Percentiles rank a stretch among this genome's conserved stretches.
Evolutionary conservation across 2,329 filamentous ascomycete genomes (phyloP).

Genomic region (Chrysoporthe austroafricana): DNA sequence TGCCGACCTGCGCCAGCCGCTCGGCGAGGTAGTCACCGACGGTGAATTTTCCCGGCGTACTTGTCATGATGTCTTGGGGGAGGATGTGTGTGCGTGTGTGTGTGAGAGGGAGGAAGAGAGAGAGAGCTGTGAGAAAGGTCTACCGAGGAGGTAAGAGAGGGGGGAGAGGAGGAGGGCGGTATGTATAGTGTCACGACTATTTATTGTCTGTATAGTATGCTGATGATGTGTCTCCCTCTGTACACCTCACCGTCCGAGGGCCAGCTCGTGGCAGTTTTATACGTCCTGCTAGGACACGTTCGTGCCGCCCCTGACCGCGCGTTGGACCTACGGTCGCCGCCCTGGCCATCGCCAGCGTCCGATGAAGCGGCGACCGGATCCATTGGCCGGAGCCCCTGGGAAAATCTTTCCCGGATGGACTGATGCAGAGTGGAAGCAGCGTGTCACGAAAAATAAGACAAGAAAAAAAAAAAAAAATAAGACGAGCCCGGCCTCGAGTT

Average conservation of each 20-base stretch:
- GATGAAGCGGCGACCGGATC: conserved; percentile 16
- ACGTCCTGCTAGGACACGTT: conserved; percentile 8
- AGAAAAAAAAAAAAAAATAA: neutral
- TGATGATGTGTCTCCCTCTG: neutral
- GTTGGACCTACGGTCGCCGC: neutral
- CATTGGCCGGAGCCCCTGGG: conserved; percentile 22
- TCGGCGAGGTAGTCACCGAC: conserved; percentile 38
- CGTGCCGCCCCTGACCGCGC: neutral
- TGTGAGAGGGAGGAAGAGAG: neutral
- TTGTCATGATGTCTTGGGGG: conserved; percentile 16
- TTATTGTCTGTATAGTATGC: conserved; percentile 13
- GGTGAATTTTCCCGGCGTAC: conserved; percentile 30
- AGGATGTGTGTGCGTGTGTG: conserved; percentile 7
- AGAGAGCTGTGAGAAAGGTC: neutral
- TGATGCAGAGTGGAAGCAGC: conserved; percentile 28
- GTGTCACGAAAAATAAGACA: conserved; percentile 18
- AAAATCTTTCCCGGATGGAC: conserved; percentile 27
- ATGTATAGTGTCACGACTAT: neutral
- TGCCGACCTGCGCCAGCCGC: conserved; percentile 34
- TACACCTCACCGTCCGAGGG: conserved; percentile 11
- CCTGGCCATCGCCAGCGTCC: conserved; percentile 23
- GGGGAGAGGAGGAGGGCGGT: neutral
- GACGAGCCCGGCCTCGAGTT: neutral
- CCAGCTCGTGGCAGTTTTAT: conserved; percentile 23
- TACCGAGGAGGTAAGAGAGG: neutral